Conservation (phyloP, 192 early-diverging fungal species). For the Linnemannia hyalina region DNA sequence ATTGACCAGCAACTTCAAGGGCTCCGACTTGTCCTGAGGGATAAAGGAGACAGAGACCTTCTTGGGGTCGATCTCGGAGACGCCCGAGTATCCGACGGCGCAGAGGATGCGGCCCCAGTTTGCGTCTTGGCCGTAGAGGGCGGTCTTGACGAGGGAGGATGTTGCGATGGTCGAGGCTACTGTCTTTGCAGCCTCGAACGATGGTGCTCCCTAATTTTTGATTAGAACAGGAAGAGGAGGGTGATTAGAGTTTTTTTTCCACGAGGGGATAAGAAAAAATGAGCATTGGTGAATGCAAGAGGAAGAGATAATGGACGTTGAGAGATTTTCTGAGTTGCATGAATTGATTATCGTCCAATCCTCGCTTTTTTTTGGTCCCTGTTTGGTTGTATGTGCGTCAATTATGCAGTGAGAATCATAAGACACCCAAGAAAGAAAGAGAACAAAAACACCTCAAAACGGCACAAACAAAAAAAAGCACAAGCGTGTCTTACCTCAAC, state of each 20-base stretch:
- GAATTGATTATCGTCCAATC: slow-evolving; percentile 1
- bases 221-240: not conserved
- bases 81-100: slow-evolving; percentile 88
- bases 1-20: slow-evolving; percentile 77
- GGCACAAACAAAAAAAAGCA: not conserved
- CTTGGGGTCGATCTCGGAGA: slow-evolving; percentile 76
- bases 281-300: not conserved
- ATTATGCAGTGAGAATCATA: not conserved
- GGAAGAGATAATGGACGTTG: not conserved
- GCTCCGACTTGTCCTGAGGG: slow-evolving; percentile 70
- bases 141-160: slow-evolving; percentile 95
- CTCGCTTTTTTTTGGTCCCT: not conserved
- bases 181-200: slow-evolving; percentile 83
- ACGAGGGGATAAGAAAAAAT: not conserved
- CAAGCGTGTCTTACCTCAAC: slow-evolving; percentile 69
- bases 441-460: not conserved
- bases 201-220: slow-evolving; percentile 69
- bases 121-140: slow-evolving; percentile 95
- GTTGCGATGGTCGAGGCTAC: slow-evolving; percentile 91
- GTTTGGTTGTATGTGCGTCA: not conserved
- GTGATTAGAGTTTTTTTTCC: not conserved
- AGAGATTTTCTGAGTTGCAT: not conserved
- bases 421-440: not conserved
- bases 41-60: slow-evolving; percentile 83
- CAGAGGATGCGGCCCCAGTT: slow-evolving; percentile 98